phyloP scores from a whole-genome alignment of 768 basidiomycete species.

The Boletus reticuloceps region DNA sequence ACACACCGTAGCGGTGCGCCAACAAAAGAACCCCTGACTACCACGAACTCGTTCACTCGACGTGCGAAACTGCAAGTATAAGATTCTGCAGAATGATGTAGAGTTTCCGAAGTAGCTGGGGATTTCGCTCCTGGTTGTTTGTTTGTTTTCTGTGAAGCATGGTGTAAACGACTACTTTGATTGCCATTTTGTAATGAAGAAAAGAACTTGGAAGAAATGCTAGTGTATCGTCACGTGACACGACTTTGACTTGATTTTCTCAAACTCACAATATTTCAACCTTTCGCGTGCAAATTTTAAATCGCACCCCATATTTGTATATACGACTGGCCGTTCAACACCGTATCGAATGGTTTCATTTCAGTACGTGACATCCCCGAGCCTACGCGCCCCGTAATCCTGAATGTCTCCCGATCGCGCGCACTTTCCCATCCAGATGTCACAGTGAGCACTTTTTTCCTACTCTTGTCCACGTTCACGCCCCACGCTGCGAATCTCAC shows the following conservation, averaged over 20 bases:
- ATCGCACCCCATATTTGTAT: background rate
- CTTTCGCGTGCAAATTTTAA: no score
- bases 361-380: slow-evolving; percentile 44
- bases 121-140: background rate
- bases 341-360: slow-evolving; percentile 62
- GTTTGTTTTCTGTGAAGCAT: background rate
- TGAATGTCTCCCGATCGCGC: background rate
- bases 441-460: slow-evolving; percentile 46
- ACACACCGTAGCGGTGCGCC: background rate
- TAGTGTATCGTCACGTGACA: no score
- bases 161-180: no score
- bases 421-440: slow-evolving; percentile 47
- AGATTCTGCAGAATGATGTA: no score
- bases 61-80: no score
- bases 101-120: background rate
- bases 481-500: background rate
- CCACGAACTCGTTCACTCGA: no score
- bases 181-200: no score
- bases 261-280: no score
- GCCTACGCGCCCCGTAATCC: background rate
- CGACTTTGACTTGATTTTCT: background rate
- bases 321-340: background rate
- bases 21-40: no score
- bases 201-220: no score
- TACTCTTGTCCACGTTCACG: background rate